Conservation (phyloP, 2,329 filamentous ascomycete genomes). For the Cladosporium sp. region DNA sequence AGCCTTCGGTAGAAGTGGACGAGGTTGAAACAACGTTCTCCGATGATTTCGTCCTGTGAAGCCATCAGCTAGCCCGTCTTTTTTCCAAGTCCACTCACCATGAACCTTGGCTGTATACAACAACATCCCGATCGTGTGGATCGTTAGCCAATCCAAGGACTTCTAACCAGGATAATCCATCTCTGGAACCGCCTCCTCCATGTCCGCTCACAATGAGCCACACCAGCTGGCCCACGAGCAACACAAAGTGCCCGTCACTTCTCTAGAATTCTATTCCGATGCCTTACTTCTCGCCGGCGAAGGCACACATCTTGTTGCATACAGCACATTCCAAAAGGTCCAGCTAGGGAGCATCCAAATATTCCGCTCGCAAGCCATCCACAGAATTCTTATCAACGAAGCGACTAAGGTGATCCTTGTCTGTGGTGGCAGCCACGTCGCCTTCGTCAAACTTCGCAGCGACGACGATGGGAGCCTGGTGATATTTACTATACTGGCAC, state of each 20-base stretch:
- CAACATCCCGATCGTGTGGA: too few relatives aligned
- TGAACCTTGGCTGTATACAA: too few relatives aligned
- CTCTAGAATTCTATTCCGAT: slow-evolving; percentile 40
- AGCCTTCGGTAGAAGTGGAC: too few relatives aligned
- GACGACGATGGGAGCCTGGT: background rate
- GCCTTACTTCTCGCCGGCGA: slow-evolving; percentile 44
- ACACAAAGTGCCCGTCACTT: slow-evolving; percentile 44
- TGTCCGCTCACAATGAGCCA: background rate
- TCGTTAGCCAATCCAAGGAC: too few relatives aligned
- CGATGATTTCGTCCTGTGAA: too few relatives aligned
- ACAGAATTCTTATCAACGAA: slow-evolving; percentile 62
- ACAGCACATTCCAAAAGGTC: slow-evolving; percentile 32
- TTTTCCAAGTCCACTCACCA: too few relatives aligned
- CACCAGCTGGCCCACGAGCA: slow-evolving; percentile 4
- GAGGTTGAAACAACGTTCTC: too few relatives aligned
- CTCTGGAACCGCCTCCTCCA: background rate
- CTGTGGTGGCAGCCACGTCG: slow-evolving; percentile 68
- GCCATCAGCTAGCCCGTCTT: too few relatives aligned
- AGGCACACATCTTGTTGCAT: slow-evolving; percentile 44
- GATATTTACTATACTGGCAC: background rate
- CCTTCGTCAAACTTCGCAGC: background rate
- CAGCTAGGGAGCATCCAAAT: slow-evolving; percentile 45
- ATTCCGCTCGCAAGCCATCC: slow-evolving; percentile 70
- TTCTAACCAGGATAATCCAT: background rate
- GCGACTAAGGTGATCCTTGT: slow-evolving; percentile 50